Evolutionary conservation across 2,329 filamentous ascomycete genomes (phyloP).

Genomic region (Lecanicillium sp.): DNA sequence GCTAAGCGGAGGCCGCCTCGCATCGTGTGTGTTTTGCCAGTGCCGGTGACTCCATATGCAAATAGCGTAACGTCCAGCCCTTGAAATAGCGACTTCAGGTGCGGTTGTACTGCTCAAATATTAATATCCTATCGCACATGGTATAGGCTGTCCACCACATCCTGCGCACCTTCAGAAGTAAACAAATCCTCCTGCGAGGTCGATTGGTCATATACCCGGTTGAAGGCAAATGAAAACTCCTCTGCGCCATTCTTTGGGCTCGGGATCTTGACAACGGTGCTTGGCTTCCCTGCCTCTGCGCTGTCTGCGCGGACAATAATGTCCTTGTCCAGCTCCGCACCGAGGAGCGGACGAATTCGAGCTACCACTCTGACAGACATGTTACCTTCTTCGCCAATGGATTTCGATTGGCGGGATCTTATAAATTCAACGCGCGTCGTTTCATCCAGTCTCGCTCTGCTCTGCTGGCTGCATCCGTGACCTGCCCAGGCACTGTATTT

Average conservation of each 20-base stretch:
- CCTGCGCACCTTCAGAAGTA: constrained; percentile 67
- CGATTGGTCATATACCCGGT: constrained; percentile 76
- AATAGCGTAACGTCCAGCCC: constrained; percentile 85
- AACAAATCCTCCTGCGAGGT: constrained; percentile 83
- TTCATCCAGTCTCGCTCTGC: background rate
- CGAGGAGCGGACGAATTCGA: constrained; percentile 79
- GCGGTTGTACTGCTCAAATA: constrained; percentile 63
- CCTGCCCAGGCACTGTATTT: constrained; percentile 7
- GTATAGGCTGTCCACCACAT: background rate
- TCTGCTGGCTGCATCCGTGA: constrained; percentile 5
- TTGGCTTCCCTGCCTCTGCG: constrained; percentile 51
- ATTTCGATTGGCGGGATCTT: constrained; percentile 9
- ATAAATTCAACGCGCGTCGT: background rate
- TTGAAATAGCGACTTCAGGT: constrained; percentile 84
- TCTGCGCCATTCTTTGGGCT: constrained; percentile 89
- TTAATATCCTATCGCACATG: background rate
- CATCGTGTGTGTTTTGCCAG: constrained; percentile 95
- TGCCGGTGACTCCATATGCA: constrained; percentile 87
- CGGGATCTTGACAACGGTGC: constrained; percentile 74
- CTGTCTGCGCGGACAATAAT: constrained; percentile 68
- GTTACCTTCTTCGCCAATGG: constrained; percentile 9
- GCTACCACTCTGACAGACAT: constrained; percentile 81
- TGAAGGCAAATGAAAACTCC: constrained; percentile 91
- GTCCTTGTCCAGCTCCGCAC: constrained; percentile 79
- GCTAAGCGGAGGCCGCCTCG: constrained; percentile 78